Evolutionary conservation across 164 flowering plant genomes (phyloP).

Genomic region (Nymphaea thermarum): DNA sequence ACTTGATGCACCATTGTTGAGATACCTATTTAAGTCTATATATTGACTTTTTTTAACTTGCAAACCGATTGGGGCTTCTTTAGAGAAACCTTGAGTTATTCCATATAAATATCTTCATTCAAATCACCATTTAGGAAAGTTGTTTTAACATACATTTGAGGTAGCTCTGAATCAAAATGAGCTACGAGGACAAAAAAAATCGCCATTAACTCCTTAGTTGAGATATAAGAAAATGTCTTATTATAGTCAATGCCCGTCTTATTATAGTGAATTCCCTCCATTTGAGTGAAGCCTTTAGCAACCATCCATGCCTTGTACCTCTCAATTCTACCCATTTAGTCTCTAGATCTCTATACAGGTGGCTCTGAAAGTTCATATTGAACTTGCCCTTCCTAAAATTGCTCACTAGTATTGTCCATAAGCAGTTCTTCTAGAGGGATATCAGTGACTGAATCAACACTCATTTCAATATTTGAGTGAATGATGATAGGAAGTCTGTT

Average conservation of each 20-base stretch:
- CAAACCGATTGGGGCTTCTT: neutral
- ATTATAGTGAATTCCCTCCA: neutral
- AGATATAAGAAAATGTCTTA: no score
- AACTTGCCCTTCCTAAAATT: no score
- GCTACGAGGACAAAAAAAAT: neutral
- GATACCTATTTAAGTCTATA: neutral
- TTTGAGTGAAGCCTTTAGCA: neutral
- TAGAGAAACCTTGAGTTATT: neutral
- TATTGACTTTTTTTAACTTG: neutral
- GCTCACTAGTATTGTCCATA: no score
- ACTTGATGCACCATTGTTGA: neutral
- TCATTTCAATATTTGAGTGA: no score
- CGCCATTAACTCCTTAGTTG: no score
- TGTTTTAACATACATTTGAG: neutral
- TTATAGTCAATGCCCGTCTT: no score
- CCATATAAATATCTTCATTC: neutral
- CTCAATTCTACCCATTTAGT: neutral
- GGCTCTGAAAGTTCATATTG: no score
- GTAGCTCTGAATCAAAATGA: neutral
- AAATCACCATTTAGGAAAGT: neutral
- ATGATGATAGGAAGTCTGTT: no score
- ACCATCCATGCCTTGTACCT: neutral
- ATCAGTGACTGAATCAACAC: no score
- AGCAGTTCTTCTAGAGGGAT: no score
- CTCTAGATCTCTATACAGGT: neutral